Evolutionary conservation across 176 grass and related monocot species (phyloP).

Genomic region (Lolium rigidum): DNA sequence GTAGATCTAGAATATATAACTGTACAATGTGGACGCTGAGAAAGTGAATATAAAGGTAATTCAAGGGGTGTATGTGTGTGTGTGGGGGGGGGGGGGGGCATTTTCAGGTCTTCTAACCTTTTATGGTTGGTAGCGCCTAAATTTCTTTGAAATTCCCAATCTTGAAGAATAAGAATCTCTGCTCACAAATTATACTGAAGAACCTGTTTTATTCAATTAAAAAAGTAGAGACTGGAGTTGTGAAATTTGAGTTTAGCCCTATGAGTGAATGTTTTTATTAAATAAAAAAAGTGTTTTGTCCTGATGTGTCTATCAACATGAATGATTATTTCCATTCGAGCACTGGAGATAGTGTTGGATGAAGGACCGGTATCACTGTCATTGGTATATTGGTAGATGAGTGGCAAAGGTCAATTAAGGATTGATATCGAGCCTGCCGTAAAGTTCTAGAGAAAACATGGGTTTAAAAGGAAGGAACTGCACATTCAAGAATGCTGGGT

Average conservation of each 20-base stretch:
- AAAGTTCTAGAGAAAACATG: not conserved
- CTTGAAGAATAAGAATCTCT: not conserved
- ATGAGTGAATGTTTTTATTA: not conserved
- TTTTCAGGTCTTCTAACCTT: too few relatives aligned
- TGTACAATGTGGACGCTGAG: not conserved
- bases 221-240: not conserved
- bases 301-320: not conserved
- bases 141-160: not conserved
- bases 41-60: not conserved
- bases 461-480: not conserved
- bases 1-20: not conserved
- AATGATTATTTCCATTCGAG: not conserved
- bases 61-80: too few relatives aligned
- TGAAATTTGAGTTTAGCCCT: conserved; percentile 3
- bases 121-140: not conserved
- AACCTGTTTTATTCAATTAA: not conserved
- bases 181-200: not conserved
- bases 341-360: not conserved
- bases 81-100: too few relatives aligned
- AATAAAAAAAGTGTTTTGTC: not conserved
- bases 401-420: not conserved
- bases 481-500: not conserved
- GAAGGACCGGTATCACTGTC: not conserved
- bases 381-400: not conserved
- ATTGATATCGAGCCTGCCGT: not conserved